Conservation (phyloP, 345 rosid species). For the Aurinia saxatilis region DNA sequence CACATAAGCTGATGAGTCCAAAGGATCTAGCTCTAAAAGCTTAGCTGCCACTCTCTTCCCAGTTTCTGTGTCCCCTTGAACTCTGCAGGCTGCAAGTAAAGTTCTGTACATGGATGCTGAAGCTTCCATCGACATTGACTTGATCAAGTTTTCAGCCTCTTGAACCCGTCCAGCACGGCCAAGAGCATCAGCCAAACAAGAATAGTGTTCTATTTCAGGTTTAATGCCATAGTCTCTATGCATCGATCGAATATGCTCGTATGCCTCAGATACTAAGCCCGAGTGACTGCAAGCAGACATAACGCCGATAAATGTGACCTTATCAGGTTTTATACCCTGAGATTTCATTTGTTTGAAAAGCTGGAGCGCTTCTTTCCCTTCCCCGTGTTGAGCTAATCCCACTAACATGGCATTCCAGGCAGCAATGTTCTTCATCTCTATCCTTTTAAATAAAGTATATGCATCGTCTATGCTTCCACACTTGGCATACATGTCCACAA, state of each 20-base stretch:
- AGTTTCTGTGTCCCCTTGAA: constrained; percentile 40
- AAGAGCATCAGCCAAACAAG: constrained; percentile 57
- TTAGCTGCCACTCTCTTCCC: constrained; percentile 40
- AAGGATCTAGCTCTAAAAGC: constrained; percentile 49
- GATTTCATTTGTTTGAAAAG: constrained; percentile 39
- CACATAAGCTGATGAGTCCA: constrained; percentile 45
- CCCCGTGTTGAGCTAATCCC: constrained; percentile 55
- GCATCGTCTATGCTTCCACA: constrained; percentile 59
- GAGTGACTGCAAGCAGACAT: constrained; percentile 53
- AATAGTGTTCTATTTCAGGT: constrained; percentile 54
- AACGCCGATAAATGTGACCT: constrained; percentile 43
- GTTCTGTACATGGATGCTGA: constrained; percentile 53
- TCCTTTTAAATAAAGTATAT: constrained; percentile 35
- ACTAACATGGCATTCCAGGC: constrained; percentile 50
- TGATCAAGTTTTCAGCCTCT: constrained; percentile 46
- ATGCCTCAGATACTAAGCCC: constrained; percentile 45
- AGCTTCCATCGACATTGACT: constrained; percentile 46
- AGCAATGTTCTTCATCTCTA: constrained; percentile 28
- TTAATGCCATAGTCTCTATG: constrained; percentile 36
- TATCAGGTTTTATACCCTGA: constrained; percentile 35
- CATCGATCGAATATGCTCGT: constrained; percentile 39
- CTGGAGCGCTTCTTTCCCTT: constrained; percentile 44
- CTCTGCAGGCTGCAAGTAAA: constrained; percentile 53
- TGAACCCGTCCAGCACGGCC: constrained; percentile 48
- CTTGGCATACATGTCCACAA: constrained; percentile 69